phyloP scores from a whole-genome alignment of 2,329 filamentous ascomycete genomes.

The Calonectria pauciramosa region DNA sequence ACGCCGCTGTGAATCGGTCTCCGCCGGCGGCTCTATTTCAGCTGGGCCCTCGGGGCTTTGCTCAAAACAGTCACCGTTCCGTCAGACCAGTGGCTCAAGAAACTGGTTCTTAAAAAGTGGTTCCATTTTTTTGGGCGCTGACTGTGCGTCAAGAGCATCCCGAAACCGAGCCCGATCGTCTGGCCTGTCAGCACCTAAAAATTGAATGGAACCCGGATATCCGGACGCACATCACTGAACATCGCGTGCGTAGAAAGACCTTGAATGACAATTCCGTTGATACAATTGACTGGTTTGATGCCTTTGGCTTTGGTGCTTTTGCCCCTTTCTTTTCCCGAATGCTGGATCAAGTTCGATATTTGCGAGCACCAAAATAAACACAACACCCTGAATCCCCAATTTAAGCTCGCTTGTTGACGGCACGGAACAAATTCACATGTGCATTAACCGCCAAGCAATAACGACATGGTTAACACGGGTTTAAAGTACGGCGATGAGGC shows the following conservation, averaged over 20 bases:
- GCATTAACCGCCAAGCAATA: constrained; percentile 17
- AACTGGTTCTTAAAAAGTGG: constrained; percentile 33
- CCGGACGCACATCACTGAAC: constrained; percentile 4
- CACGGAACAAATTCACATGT: neutral
- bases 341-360: neutral
- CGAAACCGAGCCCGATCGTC: constrained; percentile 26
- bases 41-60: constrained; percentile 25
- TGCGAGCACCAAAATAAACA: neutral
- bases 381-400: neutral
- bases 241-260: neutral
- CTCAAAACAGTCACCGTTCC: constrained; percentile 38
- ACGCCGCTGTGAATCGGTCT: constrained; percentile 4
- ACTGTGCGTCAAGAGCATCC: constrained; percentile 21
- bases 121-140: constrained; percentile 3
- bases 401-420: neutral
- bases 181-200: constrained; percentile 24
- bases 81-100: constrained; percentile 20
- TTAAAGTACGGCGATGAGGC: neutral
- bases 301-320: neutral
- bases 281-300: constrained; percentile 6
- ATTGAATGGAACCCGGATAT: constrained; percentile 24
- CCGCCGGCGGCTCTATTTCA: constrained; percentile 8
- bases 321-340: neutral
- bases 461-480: constrained; percentile 28
- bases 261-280: neutral